These are phyloP conservation scores for Ogataea ramenticola DNA, from an alignment of 805 yeast genomes.

Conservation along the genomic window DNA sequence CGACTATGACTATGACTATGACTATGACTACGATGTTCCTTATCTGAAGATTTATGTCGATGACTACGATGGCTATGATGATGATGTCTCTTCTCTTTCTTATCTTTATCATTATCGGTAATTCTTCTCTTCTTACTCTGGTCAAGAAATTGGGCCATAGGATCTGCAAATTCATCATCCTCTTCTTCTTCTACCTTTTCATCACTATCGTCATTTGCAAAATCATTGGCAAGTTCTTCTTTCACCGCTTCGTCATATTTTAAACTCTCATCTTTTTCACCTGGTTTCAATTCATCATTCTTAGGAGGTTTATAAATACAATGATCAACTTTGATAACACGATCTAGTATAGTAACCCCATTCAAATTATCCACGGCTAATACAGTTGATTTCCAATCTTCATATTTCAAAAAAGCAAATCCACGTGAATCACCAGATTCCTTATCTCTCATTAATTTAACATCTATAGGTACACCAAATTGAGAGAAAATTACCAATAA, in stretches of 20 bases:
- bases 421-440: slow-evolving; percentile 63
- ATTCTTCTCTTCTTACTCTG: slow-evolving; percentile 3
- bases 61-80: not conserved
- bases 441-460: slow-evolving; percentile 61
- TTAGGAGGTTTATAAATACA: slow-evolving; percentile 42
- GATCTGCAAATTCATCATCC: slow-evolving; percentile 29
- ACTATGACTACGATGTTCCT: not conserved
- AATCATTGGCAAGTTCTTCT: slow-evolving; percentile 42
- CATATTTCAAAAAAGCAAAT: slow-evolving; percentile 77
- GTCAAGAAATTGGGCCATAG: slow-evolving; percentile 26
- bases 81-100: not conserved
- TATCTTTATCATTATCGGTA: not conserved
- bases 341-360: slow-evolving; percentile 49
- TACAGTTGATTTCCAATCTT: slow-evolving; percentile 70
- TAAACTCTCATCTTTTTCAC: slow-evolving; percentile 10
- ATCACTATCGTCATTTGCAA: slow-evolving; percentile 30
- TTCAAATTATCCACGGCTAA: slow-evolving; percentile 86
- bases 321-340: slow-evolving; percentile 61
- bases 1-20: not conserved
- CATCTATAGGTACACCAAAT: slow-evolving; percentile 77
- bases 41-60: not conserved
- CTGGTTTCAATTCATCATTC: slow-evolving; percentile 5
- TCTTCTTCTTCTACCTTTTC: slow-evolving; percentile 4
- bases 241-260: slow-evolving; percentile 27
- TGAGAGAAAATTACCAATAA: slow-evolving; percentile 76